Base-by-base conservation (phyloP, 2,329 filamentous ascomycete genomes). In the Myotisia sp. region DNA sequence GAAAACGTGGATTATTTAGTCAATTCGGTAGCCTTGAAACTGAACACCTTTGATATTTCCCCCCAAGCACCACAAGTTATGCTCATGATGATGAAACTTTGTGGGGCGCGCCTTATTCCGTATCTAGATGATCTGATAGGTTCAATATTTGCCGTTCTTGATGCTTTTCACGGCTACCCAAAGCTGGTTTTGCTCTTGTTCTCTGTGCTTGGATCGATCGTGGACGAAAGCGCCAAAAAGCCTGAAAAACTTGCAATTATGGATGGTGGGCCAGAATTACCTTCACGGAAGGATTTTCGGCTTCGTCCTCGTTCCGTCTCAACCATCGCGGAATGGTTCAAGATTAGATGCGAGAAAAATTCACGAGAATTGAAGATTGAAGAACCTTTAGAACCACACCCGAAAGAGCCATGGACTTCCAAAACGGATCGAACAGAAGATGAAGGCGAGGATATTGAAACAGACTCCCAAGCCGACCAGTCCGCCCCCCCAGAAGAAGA, bases 1-100 rank as follows among this genome's bases (percentile, higher is more conserved):
- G 75, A 80, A 34, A 98, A 98, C 41, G 86, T 84, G 10, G 90
- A 98, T 55, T 98, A 98, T 53, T 80, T 98, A 58, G 78, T 95
- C 40, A 95, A 95, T 50, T 83, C 90, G 0, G 74, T 98, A 10
- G 83, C 82, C 0, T 59, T 95, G 40, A 81, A 85, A 41, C 69
- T 98, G 5, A 94, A 93, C 47, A 83, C 82, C 0, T 83, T 94
- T 43, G 85, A 94, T 43, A 78, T 95, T 34, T 87, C 85, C 0
- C 86, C 87, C 1, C 81, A 92, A 42, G 85, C 84, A 3, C 85
- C 86, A 2, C 80, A 87, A 45, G 90, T 95, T 2, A 59, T 98
- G 31, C 70, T 79, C 5, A 94, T 98, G 86, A 92, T 95, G 81
- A 76, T 95, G 40, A 76, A 73, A 17, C 68, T 98, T 9, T 83